Base-by-base conservation (phyloP, 768 basidiomycete genomes). In the Panus rudis region DNA sequence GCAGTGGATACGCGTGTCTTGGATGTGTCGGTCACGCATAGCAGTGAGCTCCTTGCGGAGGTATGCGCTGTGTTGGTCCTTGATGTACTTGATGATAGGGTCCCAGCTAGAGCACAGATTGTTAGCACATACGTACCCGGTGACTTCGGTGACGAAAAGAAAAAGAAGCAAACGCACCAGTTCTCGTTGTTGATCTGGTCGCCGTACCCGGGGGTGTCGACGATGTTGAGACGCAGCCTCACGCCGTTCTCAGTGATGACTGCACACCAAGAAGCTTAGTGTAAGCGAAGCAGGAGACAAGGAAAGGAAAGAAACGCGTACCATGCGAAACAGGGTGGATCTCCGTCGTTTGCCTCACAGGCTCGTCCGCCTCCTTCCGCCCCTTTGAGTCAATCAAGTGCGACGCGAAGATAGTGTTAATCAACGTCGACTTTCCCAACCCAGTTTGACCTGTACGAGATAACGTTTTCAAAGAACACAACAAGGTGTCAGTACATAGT, bases 121-220 rank as follows among this genome's bases (percentile, higher is more conserved):
- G 33, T 23, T 16, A 3, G 33, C 6, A 4, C 34, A 14, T 3
- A 41, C 38, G 34, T 38, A 32, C 28, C 34, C 33, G 20, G 28
- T 40, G 37, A 23, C 24, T 35, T 53, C 13, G 49, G 46, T 35
- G 41, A 45, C 27, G 37, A 28, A 24, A 40, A 23, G 32, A 22
- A 2, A 42, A 39, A 37, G 37, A 7, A 25, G 24, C 41, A 27
- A 48, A 41, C 81, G 37, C 56, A 92, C 90, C 96, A 97, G 64
- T 87, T 87, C 65, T 99, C 94, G 65, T 99, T 99, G 78, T 99
- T 94, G 62, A 99, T 80, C 58, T 92, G 90, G 75, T 99, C 94
- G 37, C 93, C 94, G 56, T 93, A 99, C 26, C 96, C 94, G 41
- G 94, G 94, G 10, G 96, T 99, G 66, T 99, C 94, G 53, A 98